phyloP scores from a whole-genome alignment of 2,329 filamentous ascomycete species.

The Geosmithia putterillii region DNA sequence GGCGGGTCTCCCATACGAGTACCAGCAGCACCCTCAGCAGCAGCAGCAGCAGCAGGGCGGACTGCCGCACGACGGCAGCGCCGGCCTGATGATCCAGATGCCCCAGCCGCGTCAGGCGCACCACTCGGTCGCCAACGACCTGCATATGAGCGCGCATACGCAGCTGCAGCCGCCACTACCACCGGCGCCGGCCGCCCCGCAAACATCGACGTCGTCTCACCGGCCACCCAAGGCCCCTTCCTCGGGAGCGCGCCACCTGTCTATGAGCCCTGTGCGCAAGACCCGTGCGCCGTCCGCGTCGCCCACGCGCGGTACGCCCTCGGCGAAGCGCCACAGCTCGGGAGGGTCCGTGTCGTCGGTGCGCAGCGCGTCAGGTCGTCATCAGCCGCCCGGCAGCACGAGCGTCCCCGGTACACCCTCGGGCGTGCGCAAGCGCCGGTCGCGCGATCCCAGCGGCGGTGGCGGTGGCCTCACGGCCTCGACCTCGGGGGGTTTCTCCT shows the following conservation, averaged over 20 bases:
- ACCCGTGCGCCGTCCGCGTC: constrained; percentile 24
- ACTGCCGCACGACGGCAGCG: constrained; percentile 15
- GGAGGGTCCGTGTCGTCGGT: constrained; percentile 21
- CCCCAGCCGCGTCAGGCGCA: constrained; percentile 28
- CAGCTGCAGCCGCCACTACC: constrained; percentile 21
- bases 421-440: constrained; percentile 25
- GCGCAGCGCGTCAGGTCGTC: constrained; percentile 21
- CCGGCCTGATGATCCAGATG: constrained; percentile 42
- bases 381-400: constrained; percentile 8
- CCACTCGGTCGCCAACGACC: constrained; percentile 21
- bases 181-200: constrained; percentile 8
- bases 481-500: not conserved
- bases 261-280: constrained; percentile 28
- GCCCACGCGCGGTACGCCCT: constrained; percentile 19
- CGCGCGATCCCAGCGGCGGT: constrained; percentile 19
- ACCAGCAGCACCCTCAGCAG: constrained; percentile 7
- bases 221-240: constrained; percentile 41
- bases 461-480: constrained; percentile 7
- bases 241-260: constrained; percentile 37
- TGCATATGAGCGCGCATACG: constrained; percentile 19
- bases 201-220: constrained; percentile 20
- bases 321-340: constrained; percentile 22
- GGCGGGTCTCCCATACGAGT: constrained; percentile 26
- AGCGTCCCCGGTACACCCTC: constrained; percentile 25
- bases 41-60: constrained; percentile 7